Percentiles rank a stretch among this genome's conserved stretches.
These are phyloP conservation scores for Cyclotella choctawhatcheeana DNA, from an alignment of 108 stramenopile species.

Conservation along the genomic window DNA sequence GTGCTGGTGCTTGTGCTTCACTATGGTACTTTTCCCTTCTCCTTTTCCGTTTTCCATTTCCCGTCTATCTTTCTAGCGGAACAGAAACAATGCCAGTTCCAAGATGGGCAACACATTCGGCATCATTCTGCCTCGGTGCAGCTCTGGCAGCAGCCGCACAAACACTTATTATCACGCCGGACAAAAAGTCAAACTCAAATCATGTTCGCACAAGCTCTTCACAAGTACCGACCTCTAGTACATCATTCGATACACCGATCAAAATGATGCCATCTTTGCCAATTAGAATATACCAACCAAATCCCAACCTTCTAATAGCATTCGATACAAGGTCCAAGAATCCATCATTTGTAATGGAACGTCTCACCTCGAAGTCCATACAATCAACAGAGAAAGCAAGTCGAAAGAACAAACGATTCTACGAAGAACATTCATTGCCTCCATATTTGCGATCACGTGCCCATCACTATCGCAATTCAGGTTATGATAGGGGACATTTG, in stretches of 20 bases:
- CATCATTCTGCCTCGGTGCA: constrained; percentile 48
- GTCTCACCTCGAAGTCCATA: constrained; percentile 15
- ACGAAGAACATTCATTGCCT: constrained; percentile 61
- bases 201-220: not conserved
- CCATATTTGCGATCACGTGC: constrained; percentile 64
- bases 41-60: no score
- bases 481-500: constrained; percentile 88
- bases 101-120: constrained; percentile 31
- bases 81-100: constrained; percentile 20
- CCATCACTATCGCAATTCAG: constrained; percentile 68
- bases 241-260: not conserved
- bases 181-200: not conserved
- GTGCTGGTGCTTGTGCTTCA: no score
- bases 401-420: constrained; percentile 58
- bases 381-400: not conserved
- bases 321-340: constrained; percentile 76
- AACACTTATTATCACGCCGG: not conserved
- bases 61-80: no score
- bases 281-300: constrained; percentile 65
- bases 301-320: constrained; percentile 74
- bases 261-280: constrained; percentile 49
- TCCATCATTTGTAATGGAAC: constrained; percentile 80
- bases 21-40: no score
- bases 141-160: constrained; percentile 6
- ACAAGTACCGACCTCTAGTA: not conserved